Percentiles rank a stretch among this genome's conserved stretches.
phyloP scores from a whole-genome alignment of 2,329 filamentous ascomycete species.

The Diaporthe ilicicola region DNA sequence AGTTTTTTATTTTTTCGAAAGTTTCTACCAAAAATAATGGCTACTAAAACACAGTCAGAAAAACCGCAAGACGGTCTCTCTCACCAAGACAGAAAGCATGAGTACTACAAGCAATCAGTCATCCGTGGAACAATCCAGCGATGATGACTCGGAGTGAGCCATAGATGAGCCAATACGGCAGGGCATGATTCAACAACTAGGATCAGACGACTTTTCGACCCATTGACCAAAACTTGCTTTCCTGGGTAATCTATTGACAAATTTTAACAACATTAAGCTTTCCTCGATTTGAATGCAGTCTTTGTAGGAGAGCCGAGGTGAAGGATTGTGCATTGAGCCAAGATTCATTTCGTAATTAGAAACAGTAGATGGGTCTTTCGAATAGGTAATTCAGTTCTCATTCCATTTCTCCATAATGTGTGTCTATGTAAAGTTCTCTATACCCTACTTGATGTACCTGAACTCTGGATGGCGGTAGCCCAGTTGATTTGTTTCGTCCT shows the following conservation, averaged over 20 bases:
- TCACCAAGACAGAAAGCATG: rapidly evolving
- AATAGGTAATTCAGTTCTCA: not conserved
- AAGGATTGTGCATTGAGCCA: too few relatives aligned
- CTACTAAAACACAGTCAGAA: too few relatives aligned
- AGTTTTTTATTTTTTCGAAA: too few relatives aligned
- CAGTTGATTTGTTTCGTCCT: conserved; percentile 55
- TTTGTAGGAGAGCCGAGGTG: not conserved
- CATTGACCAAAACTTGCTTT: not conserved
- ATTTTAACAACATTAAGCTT: too few relatives aligned
- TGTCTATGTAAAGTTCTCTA: too few relatives aligned
- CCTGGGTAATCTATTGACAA: not conserved
- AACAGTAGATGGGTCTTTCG: rapidly evolving
- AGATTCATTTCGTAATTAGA: rapidly evolving
- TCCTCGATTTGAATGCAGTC: not conserved
- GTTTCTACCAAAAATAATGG: too few relatives aligned
- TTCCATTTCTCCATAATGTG: not conserved
- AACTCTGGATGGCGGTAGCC: conserved; percentile 65
- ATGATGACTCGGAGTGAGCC: not conserved
- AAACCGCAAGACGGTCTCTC: too few relatives aligned
- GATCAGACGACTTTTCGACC: not conserved
- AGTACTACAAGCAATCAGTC: too few relatives aligned
- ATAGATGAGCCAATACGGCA: too few relatives aligned
- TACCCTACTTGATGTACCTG: conserved; percentile 54
- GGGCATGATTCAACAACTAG: too few relatives aligned
- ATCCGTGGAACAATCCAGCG: not conserved